Evolutionary conservation across 306 rosid species (phyloP).

Genomic region (Fragaria vesca): DNA sequence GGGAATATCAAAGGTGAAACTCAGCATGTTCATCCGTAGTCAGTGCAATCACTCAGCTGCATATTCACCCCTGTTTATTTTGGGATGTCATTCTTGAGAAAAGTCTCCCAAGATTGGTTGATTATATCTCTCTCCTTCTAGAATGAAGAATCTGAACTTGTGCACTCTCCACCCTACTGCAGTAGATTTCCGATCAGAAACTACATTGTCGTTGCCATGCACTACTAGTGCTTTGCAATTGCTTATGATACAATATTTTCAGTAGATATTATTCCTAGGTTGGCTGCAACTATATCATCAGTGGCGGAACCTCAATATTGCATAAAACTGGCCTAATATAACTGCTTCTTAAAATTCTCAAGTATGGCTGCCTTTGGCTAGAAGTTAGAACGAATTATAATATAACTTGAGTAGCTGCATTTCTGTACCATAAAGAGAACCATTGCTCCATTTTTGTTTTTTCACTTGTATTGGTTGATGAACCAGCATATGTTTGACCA

Average conservation of each 20-base stretch:
- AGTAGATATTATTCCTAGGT: background rate
- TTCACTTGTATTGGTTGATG: conserved; percentile 13
- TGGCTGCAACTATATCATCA: background rate
- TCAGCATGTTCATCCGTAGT: background rate
- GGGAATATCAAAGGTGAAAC: background rate
- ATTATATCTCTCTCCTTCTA: background rate
- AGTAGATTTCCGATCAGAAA: conserved; percentile 2
- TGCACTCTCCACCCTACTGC: background rate
- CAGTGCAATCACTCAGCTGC: conserved; percentile 3
- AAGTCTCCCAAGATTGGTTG: conserved; percentile 1
- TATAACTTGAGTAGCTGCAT: background rate
- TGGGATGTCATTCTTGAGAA: background rate
- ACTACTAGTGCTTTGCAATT: background rate
- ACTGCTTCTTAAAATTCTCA: background rate
- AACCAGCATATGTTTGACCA: conserved; percentile 14
- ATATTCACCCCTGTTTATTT: background rate
- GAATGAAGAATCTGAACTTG: background rate
- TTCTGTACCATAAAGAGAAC: conserved; percentile 16
- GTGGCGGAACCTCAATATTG: background rate
- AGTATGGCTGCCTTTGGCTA: conserved; percentile 15
- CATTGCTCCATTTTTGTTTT: conserved; percentile 14
- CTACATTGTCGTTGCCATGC: background rate
- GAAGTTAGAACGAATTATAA: conserved; percentile 1
- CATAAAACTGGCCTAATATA: background rate
- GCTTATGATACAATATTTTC: background rate